These are phyloP conservation scores for Reutealis trisperma DNA, from an alignment of 345 rosid genomes.

Conservation along the genomic window DNA sequence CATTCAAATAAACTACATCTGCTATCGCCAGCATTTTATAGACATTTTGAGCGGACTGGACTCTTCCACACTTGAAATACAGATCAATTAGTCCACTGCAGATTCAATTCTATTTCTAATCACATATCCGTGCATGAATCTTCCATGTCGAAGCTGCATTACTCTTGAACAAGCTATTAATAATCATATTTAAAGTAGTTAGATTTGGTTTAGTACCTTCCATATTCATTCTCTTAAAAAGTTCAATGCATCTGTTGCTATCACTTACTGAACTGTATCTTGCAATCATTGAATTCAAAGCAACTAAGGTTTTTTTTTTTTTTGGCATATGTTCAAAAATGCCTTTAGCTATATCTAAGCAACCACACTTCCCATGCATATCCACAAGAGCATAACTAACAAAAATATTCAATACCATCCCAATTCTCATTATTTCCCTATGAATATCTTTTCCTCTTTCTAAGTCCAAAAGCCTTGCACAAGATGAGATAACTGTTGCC, in stretches of 20 bases:
- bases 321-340: conserved; percentile 47
- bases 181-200: conserved; percentile 59
- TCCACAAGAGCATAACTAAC: conserved; percentile 71
- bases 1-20: conserved; percentile 51
- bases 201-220: conserved; percentile 54
- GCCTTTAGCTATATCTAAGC: conserved; percentile 54
- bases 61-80: conserved; percentile 64
- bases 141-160: conserved; percentile 51
- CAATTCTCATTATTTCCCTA: conserved; percentile 32
- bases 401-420: conserved; percentile 47
- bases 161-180: conserved; percentile 64
- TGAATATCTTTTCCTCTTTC: conserved; percentile 67
- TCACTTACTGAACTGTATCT: conserved; percentile 49
- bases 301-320: conserved; percentile 51
- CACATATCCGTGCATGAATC: conserved; percentile 53
- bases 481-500: conserved; percentile 49
- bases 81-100: conserved; percentile 55
- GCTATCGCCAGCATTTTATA: conserved; percentile 38
- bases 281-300: conserved; percentile 69
- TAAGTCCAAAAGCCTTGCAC: conserved; percentile 63
- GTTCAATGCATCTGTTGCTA: conserved; percentile 50
- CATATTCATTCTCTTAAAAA: conserved; percentile 51
- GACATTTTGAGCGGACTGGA: conserved; percentile 48
- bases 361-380: conserved; percentile 67
- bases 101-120: conserved; percentile 39